These are phyloP conservation scores for Solidago caesia DNA, from an alignment of 129 eudicot genomes.

Conservation along the genomic window DNA sequence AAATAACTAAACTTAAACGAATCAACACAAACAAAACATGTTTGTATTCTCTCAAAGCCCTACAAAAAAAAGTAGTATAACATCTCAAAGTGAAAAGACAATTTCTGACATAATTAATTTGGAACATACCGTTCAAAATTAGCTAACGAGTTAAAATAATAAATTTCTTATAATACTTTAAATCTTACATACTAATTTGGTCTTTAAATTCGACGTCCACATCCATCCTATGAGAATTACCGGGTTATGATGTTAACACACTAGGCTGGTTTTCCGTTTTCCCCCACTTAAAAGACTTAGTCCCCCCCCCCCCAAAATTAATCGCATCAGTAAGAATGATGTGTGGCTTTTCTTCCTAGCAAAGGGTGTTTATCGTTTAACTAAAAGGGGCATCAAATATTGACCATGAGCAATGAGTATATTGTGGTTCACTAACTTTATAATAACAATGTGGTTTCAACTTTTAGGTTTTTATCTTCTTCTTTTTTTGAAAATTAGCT, in stretches of 20 bases:
- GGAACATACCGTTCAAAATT: background rate
- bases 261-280: background rate
- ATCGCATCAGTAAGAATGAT: background rate
- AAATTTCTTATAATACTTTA: background rate
- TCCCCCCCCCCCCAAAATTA: constrained; percentile 16
- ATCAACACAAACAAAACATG: too few relatives aligned
- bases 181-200: background rate
- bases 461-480: too few relatives aligned
- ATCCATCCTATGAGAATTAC: background rate
- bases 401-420: background rate
- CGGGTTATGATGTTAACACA: background rate
- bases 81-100: background rate
- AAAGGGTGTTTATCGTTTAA: constrained; percentile 14
- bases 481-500: too few relatives aligned
- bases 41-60: too few relatives aligned
- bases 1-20: too few relatives aligned
- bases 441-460: too few relatives aligned
- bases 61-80: background rate
- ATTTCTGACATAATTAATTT: background rate
- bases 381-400: constrained; percentile 15
- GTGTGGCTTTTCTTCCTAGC: constrained; percentile 25
- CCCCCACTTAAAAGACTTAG: constrained; percentile 7
- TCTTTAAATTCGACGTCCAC: background rate
- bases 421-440: too few relatives aligned
- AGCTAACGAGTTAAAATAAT: background rate